phyloP scores from a whole-genome alignment of 345 rosid species.

The Linum tenue region DNA sequence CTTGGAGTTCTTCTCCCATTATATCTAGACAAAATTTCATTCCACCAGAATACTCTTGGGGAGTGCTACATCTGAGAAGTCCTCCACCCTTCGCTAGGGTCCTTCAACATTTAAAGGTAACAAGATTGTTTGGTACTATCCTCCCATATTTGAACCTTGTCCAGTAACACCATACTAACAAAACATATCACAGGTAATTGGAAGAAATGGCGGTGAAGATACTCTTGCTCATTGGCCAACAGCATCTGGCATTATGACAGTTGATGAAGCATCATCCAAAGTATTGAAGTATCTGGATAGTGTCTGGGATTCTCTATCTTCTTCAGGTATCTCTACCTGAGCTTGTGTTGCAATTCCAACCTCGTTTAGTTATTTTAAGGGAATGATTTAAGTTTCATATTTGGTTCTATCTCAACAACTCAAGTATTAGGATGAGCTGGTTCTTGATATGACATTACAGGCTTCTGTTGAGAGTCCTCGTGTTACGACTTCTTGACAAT shows the following conservation, averaged over 20 bases:
- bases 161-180: slow-evolving; percentile 12
- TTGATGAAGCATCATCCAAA: slow-evolving; percentile 69
- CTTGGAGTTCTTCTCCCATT: slow-evolving; percentile 84
- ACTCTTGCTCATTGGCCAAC: slow-evolving; percentile 96
- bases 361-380: background rate
- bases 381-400: too few relatives aligned
- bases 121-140: slow-evolving; percentile 1
- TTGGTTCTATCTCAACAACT: too few relatives aligned
- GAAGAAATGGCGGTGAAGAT: slow-evolving; percentile 86
- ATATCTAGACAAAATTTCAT: slow-evolving; percentile 59
- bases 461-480: too few relatives aligned
- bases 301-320: slow-evolving; percentile 67
- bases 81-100: slow-evolving; percentile 78
- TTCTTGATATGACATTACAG: too few relatives aligned
- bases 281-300: slow-evolving; percentile 72
- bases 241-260: slow-evolving; percentile 55
- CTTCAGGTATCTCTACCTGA: slow-evolving; percentile 49
- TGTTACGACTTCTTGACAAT: too few relatives aligned
- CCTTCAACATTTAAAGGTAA: slow-evolving; percentile 80
- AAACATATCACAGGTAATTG: slow-evolving; percentile 44
- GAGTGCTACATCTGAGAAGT: slow-evolving; percentile 65
- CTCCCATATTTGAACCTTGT: slow-evolving; percentile 2
- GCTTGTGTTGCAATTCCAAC: slow-evolving; percentile 1
- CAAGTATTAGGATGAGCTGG: too few relatives aligned
- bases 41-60: slow-evolving; percentile 90